Percentiles rank a stretch among this genome's conserved stretches.
Evolutionary conservation across 345 rosid genomes (phyloP).

Genomic region (Arabidopsis arenosa): DNA sequence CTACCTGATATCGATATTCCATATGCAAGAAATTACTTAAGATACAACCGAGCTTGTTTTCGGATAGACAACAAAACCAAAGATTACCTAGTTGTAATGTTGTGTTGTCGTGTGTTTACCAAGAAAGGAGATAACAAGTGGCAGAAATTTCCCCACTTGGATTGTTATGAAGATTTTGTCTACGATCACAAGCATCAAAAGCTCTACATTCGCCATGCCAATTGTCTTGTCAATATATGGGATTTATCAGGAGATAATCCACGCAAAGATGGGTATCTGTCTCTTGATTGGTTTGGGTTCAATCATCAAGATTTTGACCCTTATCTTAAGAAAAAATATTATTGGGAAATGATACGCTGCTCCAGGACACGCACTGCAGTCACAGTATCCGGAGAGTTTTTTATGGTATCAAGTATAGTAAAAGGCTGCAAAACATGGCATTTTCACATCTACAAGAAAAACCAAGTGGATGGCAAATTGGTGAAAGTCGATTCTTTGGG

Average conservation of each 20-base stretch:
- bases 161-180: background rate
- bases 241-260: constrained; percentile 13
- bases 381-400: background rate
- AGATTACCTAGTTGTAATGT: constrained; percentile 16
- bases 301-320: background rate
- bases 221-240: background rate
- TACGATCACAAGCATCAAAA: constrained; percentile 14
- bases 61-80: constrained; percentile 6
- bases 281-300: background rate
- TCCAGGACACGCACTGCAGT: background rate
- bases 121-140: background rate
- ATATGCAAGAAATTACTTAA: too few relatives aligned
- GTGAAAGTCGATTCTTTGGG: constrained; percentile 19
- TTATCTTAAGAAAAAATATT: background rate
- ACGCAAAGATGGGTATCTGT: background rate
- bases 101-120: background rate
- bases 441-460: constrained; percentile 5
- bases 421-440: background rate
- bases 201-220: background rate
- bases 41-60: background rate
- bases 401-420: background rate
- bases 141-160: background rate
- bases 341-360: background rate
- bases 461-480: background rate
- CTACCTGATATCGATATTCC: background rate